phyloP scores from a whole-genome alignment of 495 filamentous ascomycete genomes.

The Penicillium odoratum region DNA sequence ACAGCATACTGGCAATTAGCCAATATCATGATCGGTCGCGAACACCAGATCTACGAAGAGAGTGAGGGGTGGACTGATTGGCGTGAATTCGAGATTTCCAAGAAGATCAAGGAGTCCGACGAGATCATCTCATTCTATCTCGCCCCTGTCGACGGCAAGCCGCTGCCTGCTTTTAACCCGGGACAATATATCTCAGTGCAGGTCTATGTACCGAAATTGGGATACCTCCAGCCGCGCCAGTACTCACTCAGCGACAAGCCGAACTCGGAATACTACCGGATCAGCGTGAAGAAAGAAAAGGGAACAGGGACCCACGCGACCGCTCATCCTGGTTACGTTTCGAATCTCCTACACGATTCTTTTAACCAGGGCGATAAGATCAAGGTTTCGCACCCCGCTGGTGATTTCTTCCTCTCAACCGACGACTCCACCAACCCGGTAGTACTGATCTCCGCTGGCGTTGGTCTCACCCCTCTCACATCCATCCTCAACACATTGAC shows the following conservation, averaged over 20 bases:
- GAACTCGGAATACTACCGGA: constrained; percentile 59
- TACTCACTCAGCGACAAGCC: constrained; percentile 70
- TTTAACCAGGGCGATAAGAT: constrained; percentile 59
- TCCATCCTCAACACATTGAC: constrained; percentile 64
- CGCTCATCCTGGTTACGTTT: constrained; percentile 62
- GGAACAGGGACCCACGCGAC: constrained; percentile 44
- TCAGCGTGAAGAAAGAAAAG: constrained; percentile 67
- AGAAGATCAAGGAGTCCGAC: constrained; percentile 60
- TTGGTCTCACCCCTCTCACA: constrained; percentile 67
- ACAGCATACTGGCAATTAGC: constrained; percentile 72
- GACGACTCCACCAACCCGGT: constrained; percentile 36
- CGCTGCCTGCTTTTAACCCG: constrained; percentile 60
- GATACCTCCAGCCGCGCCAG: constrained; percentile 64
- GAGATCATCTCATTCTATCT: constrained; percentile 74
- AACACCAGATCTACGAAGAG: constrained; percentile 58
- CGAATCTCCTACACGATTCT: constrained; percentile 66
- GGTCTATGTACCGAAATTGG: constrained; percentile 55
- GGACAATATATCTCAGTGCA: constrained; percentile 71
- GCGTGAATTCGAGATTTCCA: constrained; percentile 64
- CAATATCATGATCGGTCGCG: constrained; percentile 65
- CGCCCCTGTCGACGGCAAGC: constrained; percentile 59
- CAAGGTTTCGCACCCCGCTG: constrained; percentile 65
- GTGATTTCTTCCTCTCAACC: constrained; percentile 65
- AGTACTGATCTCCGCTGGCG: constrained; percentile 70
- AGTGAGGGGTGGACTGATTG: constrained; percentile 61